Evolutionary conservation across 371 early-diverging fungal genomes (phyloP).

Genomic region (Cokeromyces recurvatus): DNA sequence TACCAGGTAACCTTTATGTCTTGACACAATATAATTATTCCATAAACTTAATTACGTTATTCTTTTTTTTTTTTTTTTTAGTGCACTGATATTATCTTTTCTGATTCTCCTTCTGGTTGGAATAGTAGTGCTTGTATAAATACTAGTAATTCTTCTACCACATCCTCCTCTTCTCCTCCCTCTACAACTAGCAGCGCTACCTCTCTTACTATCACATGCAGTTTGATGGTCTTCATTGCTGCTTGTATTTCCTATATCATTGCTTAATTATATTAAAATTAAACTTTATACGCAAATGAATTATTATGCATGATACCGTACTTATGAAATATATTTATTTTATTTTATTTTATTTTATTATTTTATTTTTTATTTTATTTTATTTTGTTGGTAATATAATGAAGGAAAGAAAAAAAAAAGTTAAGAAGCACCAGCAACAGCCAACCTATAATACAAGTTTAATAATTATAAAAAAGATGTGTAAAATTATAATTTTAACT

Average conservation of each 20-base stretch:
- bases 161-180: not conserved
- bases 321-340: too few species aligned
- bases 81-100: constrained; percentile 54
- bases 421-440: constrained; percentile 47
- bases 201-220: constrained; percentile 2
- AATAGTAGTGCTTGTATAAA: constrained; percentile 41
- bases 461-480: not conserved
- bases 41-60: not conserved
- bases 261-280: too few species aligned
- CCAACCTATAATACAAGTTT: constrained; percentile 23
- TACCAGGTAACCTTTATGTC: constrained; percentile 39
- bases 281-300: too few species aligned
- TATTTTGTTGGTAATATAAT: too few species aligned
- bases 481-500: too few species aligned
- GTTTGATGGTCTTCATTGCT: constrained; percentile 1
- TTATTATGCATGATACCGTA: too few species aligned
- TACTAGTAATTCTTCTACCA: constrained; percentile 18
- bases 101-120: constrained; percentile 29
- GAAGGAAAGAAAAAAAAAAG: too few species aligned
- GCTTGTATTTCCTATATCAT: not conserved
- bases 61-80: constrained; percentile 1
- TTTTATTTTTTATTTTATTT: too few species aligned
- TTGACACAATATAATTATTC: too few species aligned
- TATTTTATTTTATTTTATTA: too few species aligned
- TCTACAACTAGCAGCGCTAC: constrained; percentile 1